phyloP scores from a whole-genome alignment of 2,329 filamentous ascomycete species.

The Microdochium paspali region DNA sequence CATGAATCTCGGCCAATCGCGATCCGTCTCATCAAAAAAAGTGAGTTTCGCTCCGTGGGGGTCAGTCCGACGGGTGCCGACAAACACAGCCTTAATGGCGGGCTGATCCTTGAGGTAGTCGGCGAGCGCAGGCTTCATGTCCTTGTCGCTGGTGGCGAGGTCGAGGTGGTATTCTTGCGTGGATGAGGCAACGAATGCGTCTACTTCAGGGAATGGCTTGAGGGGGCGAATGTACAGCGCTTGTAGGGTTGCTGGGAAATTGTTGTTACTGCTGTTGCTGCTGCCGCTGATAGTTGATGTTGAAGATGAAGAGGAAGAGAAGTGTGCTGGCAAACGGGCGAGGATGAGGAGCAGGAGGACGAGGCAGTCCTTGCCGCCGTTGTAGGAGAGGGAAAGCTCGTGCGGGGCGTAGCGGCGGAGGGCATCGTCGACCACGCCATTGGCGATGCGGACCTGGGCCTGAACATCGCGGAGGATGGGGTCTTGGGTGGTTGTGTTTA shows the following conservation, averaged over 20 bases:
- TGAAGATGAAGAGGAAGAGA: conserved; percentile 15
- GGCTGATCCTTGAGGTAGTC: conserved; percentile 61
- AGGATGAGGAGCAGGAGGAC: conserved; percentile 85
- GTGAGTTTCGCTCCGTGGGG: conserved; percentile 74
- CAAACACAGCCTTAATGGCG: conserved; percentile 67
- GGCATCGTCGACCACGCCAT: conserved; percentile 67
- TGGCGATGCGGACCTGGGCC: conserved; percentile 60
- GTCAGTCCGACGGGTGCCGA: conserved; percentile 84
- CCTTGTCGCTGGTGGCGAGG: conserved; percentile 61
- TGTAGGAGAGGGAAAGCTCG: conserved; percentile 85
- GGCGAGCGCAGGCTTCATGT: conserved; percentile 75
- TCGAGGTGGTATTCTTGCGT: conserved; percentile 63
- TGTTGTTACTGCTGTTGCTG: not conserved
- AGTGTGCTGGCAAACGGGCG: conserved; percentile 40
- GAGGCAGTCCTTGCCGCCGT: conserved; percentile 95
- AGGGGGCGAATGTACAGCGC: conserved; percentile 83
- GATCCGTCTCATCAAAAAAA: conserved; percentile 80
- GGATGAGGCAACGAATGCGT: conserved; percentile 67
- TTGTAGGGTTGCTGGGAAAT: conserved; percentile 45
- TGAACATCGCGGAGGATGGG: conserved; percentile 57
- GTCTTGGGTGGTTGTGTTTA: conserved; percentile 46
- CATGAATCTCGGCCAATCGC: conserved; percentile 87
- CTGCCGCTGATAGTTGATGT: conserved; percentile 10
- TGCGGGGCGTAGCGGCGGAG: conserved; percentile 66
- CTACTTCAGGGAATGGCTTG: conserved; percentile 79